Evolutionary conservation across 2,329 filamentous ascomycete genomes (phyloP).

Genomic region (Pseudogymnoascus sp.): DNA sequence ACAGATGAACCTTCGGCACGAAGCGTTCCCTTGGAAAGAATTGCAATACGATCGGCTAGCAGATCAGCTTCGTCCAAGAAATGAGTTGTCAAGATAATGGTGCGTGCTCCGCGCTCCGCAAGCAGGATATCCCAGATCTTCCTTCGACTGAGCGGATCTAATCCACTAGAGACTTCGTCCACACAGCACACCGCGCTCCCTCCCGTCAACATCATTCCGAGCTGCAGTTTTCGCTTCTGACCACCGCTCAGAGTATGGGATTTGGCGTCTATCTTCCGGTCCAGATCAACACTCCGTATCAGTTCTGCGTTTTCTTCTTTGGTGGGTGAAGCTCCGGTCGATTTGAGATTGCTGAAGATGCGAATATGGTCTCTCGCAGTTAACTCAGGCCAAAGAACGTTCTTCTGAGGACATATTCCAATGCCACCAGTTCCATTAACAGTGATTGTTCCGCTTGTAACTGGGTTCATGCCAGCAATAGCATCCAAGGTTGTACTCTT

Average conservation of each 20-base stretch:
- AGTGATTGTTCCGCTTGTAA: slow-evolving; percentile 68
- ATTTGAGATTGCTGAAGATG: slow-evolving; percentile 80
- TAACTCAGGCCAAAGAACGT: slow-evolving; percentile 85
- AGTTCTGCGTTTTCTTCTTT: slow-evolving; percentile 55
- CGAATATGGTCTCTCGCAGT: slow-evolving; percentile 78
- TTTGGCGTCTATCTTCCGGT: slow-evolving; percentile 62
- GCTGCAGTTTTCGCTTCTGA: slow-evolving; percentile 84
- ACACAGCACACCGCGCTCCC: slow-evolving; percentile 83
- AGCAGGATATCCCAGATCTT: slow-evolving; percentile 94
- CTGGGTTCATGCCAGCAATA: slow-evolving; percentile 72
- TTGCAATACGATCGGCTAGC: slow-evolving; percentile 79
- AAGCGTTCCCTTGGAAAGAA: slow-evolving; percentile 76
- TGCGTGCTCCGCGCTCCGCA: slow-evolving; percentile 72
- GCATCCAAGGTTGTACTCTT: slow-evolving; percentile 87
- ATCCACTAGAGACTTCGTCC: slow-evolving; percentile 82
- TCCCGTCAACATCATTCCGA: slow-evolving; percentile 93
- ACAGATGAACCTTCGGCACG: slow-evolving; percentile 80
- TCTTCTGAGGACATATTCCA: slow-evolving; percentile 86
- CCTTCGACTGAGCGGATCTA: slow-evolving; percentile 77
- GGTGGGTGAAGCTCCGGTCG: slow-evolving; percentile 47
- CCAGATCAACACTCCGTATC: slow-evolving; percentile 65
- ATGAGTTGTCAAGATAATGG: slow-evolving; percentile 84
- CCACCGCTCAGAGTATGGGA: slow-evolving; percentile 79
- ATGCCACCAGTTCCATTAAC: slow-evolving; percentile 73
- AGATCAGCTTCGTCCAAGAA: slow-evolving; percentile 91